phyloP scores from a whole-genome alignment of 768 basidiomycete species.

The Amanita jacksonii region DNA sequence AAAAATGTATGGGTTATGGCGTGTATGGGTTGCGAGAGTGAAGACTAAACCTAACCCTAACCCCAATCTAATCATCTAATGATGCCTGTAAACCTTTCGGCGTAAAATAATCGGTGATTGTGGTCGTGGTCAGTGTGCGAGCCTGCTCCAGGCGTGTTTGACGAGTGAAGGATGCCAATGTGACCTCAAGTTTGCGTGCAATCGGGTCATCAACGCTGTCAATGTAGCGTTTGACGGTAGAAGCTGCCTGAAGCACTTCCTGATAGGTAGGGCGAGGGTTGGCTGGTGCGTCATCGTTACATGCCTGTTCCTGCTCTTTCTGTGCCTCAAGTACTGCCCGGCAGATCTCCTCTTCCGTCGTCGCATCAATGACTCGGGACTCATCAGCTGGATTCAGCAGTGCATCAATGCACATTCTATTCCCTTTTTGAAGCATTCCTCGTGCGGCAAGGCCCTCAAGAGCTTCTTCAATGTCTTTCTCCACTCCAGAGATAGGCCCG shows the following conservation, averaged over 20 bases:
- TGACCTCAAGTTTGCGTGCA: constrained; percentile 15
- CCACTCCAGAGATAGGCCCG: constrained; percentile 12
- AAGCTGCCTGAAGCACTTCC: constrained; percentile 14
- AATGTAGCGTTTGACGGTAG: constrained; percentile 13
- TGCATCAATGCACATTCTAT: constrained; percentile 19
- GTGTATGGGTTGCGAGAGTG: constrained; percentile 2
- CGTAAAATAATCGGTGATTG: constrained; percentile 13
- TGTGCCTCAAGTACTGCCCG: constrained; percentile 17
- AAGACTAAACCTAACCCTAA: constrained; percentile 3
- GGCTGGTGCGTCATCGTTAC: constrained; percentile 8
- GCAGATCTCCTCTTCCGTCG: constrained; percentile 17
- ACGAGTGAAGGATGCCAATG: constrained; percentile 14
- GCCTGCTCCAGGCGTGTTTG: constrained; percentile 12
- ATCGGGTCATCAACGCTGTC: constrained; percentile 14
- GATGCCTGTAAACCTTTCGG: background rate
- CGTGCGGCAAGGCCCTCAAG: constrained; percentile 15
- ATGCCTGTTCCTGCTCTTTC: constrained; percentile 13
- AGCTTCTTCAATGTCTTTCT: constrained; percentile 14
- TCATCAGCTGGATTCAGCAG: constrained; percentile 22
- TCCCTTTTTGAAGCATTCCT: constrained; percentile 16
- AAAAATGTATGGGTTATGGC: constrained; percentile 5
- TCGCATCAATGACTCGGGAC: constrained; percentile 13
- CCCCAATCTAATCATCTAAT: background rate
- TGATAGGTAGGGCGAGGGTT: constrained; percentile 12
- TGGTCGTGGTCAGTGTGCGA: constrained; percentile 11